phyloP scores from a whole-genome alignment of 352 stramenopile genomes.

The Phytophthora kernoviae region DNA sequence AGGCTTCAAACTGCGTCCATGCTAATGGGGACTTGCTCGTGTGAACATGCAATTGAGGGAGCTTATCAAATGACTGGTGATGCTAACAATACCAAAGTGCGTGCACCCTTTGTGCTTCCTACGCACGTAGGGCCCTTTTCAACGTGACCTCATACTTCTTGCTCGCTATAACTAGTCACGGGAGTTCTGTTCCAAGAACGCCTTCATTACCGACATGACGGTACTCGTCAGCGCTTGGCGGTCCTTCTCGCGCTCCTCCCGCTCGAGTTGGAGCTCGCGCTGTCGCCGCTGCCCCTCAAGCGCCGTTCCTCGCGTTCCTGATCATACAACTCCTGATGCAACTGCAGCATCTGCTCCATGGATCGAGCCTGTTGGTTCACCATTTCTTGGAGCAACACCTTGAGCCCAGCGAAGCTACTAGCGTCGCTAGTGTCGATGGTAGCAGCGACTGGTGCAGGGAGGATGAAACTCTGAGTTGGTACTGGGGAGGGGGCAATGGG shows the following conservation, averaged over 20 bases:
- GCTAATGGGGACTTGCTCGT: background rate
- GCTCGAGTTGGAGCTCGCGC: constrained; percentile 23
- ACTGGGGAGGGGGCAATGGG: constrained; percentile 3
- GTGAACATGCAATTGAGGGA: background rate
- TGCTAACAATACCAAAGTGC: constrained; percentile 4
- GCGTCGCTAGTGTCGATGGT: background rate
- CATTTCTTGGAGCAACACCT: constrained; percentile 33
- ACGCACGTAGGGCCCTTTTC: background rate
- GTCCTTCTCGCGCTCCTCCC: constrained; percentile 41
- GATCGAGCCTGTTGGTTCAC: constrained; percentile 30
- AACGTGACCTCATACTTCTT: constrained; percentile 1
- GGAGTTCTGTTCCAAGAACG: constrained; percentile 29
- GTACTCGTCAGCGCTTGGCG: constrained; percentile 28
- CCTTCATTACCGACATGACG: constrained; percentile 31
- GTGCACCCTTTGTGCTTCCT: background rate
- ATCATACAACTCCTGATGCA: constrained; percentile 20
- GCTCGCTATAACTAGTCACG: constrained; percentile 2
- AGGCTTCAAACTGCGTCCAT: background rate
- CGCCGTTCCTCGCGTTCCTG: constrained; percentile 32
- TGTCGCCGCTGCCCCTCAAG: constrained; percentile 31
- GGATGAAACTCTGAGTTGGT: constrained; percentile 23
- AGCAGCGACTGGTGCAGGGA: constrained; percentile 2
- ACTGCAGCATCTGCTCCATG: constrained; percentile 29
- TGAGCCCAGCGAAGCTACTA: constrained; percentile 29
- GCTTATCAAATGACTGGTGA: constrained; percentile 2